A percentile compares a stretch with the other conserved stretches of the same genome.
These are phyloP conservation scores for Mycoemilia scoparia DNA, from an alignment of 192 early-diverging fungal genomes.

Conservation along the genomic window DNA sequence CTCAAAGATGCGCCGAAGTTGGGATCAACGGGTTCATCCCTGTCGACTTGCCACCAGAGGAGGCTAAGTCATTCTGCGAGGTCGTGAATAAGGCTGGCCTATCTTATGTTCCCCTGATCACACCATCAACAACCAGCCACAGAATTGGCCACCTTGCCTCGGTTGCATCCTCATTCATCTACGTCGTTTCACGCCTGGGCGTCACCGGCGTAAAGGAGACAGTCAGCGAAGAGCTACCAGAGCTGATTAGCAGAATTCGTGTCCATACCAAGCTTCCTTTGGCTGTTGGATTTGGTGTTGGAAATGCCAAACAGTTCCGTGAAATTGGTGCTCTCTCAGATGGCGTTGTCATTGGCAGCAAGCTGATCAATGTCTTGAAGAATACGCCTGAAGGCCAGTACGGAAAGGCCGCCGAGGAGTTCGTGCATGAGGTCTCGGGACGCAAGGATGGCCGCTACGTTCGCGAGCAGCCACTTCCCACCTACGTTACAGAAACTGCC, in stretches of 20 bases:
- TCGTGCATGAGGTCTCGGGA: slow-evolving; percentile 34
- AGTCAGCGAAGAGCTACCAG: slow-evolving; percentile 49
- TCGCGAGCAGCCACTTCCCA: slow-evolving; percentile 11
- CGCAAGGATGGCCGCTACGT: slow-evolving; percentile 8
- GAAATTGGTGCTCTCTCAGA: slow-evolving; percentile 74
- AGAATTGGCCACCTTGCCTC: slow-evolving; percentile 61
- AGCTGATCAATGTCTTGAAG: slow-evolving; percentile 69
- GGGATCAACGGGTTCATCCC: slow-evolving; percentile 93
- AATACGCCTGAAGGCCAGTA: slow-evolving; percentile 26
- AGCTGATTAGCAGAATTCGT: slow-evolving; percentile 57
- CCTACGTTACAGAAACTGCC: slow-evolving; percentile 2
- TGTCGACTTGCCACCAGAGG: slow-evolving; percentile 95
- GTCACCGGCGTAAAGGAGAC: slow-evolving; percentile 70
- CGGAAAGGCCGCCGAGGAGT: slow-evolving; percentile 27
- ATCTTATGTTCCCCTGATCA: slow-evolving; percentile 77
- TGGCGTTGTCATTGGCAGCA: slow-evolving; percentile 90
- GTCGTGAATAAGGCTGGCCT: slow-evolving; percentile 55
- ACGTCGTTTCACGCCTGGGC: slow-evolving; percentile 84
- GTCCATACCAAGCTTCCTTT: slow-evolving; percentile 64
- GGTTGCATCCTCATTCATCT: slow-evolving; percentile 85
- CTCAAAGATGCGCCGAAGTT: slow-evolving; percentile 61
- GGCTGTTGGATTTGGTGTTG: slow-evolving; percentile 95
- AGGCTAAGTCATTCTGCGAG: slow-evolving; percentile 69
- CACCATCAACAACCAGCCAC: slow-evolving; percentile 76
- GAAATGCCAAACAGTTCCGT: slow-evolving; percentile 70